phyloP scores from a whole-genome alignment of 2,329 filamentous ascomycete species.

The Anthostomella pinea region DNA sequence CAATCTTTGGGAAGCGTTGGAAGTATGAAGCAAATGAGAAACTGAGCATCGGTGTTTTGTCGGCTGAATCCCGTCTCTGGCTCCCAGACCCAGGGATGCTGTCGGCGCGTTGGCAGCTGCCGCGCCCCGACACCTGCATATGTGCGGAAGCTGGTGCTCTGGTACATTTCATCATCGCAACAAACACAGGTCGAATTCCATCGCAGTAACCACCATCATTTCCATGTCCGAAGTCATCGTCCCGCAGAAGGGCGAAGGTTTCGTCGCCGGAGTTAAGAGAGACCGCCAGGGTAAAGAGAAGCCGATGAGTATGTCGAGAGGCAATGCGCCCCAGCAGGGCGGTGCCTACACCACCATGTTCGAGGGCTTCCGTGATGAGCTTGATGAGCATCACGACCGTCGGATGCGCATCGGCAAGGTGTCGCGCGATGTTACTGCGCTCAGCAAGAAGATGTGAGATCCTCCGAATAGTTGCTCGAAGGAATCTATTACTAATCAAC shows the following conservation, averaged over 20 bases:
- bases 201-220: background rate
- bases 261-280: constrained; percentile 48
- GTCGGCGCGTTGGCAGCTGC: background rate
- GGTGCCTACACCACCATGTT: constrained; percentile 72
- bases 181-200: no score
- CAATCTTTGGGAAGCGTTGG: background rate
- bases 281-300: constrained; percentile 52
- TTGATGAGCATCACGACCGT: constrained; percentile 93
- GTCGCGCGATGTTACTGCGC: constrained; percentile 85
- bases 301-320: no score
- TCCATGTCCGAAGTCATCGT: constrained; percentile 27
- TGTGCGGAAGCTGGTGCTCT: no score
- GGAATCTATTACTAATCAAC: constrained; percentile 8
- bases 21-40: background rate
- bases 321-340: constrained; percentile 31
- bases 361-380: constrained; percentile 76
- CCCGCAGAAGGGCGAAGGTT: constrained; percentile 24
- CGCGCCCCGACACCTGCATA: no score
- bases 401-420: constrained; percentile 87
- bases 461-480: constrained; percentile 1
- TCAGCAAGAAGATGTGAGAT: constrained; percentile 91
- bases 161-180: no score
- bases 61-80: no score
- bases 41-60: background rate
- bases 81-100: background rate